phyloP scores from a whole-genome alignment of 257 asterid genomes.

The Solanum dulcamara region DNA sequence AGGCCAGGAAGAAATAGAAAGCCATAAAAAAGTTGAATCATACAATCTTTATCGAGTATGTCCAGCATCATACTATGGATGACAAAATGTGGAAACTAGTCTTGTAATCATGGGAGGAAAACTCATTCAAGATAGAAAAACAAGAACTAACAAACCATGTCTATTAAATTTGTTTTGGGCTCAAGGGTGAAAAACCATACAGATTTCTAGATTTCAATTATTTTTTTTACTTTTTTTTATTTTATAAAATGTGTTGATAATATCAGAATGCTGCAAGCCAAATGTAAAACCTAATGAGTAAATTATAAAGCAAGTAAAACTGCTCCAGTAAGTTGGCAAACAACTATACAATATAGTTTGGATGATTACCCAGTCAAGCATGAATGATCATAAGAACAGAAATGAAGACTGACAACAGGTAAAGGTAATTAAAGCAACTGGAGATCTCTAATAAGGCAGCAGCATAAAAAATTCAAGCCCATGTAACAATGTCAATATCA shows the following conservation, averaged over 20 bases:
- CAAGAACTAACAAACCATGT: not conserved
- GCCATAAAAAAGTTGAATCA: not conserved
- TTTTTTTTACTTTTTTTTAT: not conserved
- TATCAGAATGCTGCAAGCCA: not conserved
- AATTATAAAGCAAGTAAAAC: not conserved
- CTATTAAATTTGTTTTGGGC: not conserved
- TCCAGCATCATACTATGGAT: not conserved
- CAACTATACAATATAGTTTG: not conserved
- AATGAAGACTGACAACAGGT: not conserved
- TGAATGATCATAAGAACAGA: not conserved
- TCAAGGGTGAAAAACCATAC: not conserved
- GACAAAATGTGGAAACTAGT: not conserved
- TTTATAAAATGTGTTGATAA: not conserved
- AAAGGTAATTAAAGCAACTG: not conserved
- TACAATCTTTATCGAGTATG: not conserved
- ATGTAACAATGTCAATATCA: not conserved
- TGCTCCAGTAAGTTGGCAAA: not conserved
- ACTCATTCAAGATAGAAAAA: not conserved
- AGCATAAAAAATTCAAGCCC: not conserved
- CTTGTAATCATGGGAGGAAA: not conserved
- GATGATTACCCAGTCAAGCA: not conserved
- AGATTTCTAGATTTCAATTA: not conserved
- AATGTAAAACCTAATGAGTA: not conserved
- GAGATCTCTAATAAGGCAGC: not conserved
- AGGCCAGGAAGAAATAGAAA: not conserved